A percentile compares a stretch with the other conserved stretches of the same genome.
These are phyloP conservation scores for Suillus cothurnatus DNA, from an alignment of 768 basidiomycete species.

Conservation along the genomic window DNA sequence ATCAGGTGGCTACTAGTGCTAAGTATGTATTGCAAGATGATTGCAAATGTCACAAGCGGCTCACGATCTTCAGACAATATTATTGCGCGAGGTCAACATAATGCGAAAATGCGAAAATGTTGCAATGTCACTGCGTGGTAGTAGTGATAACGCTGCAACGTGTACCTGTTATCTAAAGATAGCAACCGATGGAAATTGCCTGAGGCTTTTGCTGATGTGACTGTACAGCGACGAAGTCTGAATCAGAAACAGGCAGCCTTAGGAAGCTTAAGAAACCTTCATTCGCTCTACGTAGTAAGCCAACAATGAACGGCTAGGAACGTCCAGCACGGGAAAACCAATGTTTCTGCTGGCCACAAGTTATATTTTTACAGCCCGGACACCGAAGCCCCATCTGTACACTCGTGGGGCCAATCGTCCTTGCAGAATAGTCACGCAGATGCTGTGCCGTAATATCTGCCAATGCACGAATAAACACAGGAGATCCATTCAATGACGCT, in stretches of 20 bases:
- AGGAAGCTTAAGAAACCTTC: neutral
- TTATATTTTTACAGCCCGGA: constrained; percentile 90
- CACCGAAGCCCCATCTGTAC: constrained; percentile 86
- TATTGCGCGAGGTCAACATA: too few relatives aligned
- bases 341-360: constrained; percentile 83
- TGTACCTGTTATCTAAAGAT: too few relatives aligned
- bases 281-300: neutral
- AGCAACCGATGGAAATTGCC: too few relatives aligned
- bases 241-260: neutral
- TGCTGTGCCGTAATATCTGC: constrained; percentile 90
- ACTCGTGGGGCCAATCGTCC: constrained; percentile 63
- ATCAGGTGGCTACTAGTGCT: too few relatives aligned
- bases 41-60: too few relatives aligned
- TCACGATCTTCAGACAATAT: too few relatives aligned
- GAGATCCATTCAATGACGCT: constrained; percentile 92
- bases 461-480: constrained; percentile 92
- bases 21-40: too few relatives aligned
- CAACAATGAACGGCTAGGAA: constrained; percentile 25
- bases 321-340: constrained; percentile 85
- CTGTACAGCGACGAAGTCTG: too few relatives aligned
- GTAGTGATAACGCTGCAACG: too few relatives aligned
- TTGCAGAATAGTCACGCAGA: constrained; percentile 60
- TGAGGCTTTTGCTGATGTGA: too few relatives aligned
- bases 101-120: too few relatives aligned
- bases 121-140: too few relatives aligned